Evolutionary conservation across 1,139 yeast genomes (phyloP).

Genomic region (Geotrichum restrictum): DNA sequence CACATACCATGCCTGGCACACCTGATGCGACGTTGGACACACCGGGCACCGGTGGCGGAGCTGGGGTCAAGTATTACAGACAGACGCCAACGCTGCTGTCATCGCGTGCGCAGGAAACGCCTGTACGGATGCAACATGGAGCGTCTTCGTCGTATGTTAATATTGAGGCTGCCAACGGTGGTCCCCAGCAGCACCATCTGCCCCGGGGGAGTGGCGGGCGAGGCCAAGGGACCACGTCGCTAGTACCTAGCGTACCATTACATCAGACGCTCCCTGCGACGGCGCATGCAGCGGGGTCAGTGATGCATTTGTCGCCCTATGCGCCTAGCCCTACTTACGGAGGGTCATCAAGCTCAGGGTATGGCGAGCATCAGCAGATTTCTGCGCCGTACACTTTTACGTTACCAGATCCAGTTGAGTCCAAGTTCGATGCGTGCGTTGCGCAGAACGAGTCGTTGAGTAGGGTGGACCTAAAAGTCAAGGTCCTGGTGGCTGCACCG

Average conservation of each 20-base stretch:
- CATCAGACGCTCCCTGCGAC: slow-evolving; percentile 1
- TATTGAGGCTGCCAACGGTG: background rate
- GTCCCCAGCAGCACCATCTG: background rate
- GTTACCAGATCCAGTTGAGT: background rate
- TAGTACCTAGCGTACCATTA: background rate
- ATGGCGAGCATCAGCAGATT: background rate
- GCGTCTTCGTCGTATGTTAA: background rate
- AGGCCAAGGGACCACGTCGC: background rate
- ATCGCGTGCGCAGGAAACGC: background rate
- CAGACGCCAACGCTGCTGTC: background rate
- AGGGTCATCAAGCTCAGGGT: background rate
- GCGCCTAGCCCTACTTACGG: background rate
- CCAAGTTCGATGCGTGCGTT: background rate
- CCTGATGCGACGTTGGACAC: background rate
- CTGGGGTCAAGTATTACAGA: background rate
- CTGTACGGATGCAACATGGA: background rate
- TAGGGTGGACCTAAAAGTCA: background rate
- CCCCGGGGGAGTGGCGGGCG: background rate
- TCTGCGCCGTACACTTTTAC: background rate
- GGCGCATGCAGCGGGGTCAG: background rate
- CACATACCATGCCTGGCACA: background rate
- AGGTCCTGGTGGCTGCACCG: background rate
- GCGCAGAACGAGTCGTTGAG: background rate
- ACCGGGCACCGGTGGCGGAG: too few species aligned
- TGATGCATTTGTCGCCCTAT: slow-evolving; percentile 1